These are phyloP conservation scores for Amanita polypyramis DNA, from an alignment of 768 basidiomycete genomes.

Conservation along the genomic window DNA sequence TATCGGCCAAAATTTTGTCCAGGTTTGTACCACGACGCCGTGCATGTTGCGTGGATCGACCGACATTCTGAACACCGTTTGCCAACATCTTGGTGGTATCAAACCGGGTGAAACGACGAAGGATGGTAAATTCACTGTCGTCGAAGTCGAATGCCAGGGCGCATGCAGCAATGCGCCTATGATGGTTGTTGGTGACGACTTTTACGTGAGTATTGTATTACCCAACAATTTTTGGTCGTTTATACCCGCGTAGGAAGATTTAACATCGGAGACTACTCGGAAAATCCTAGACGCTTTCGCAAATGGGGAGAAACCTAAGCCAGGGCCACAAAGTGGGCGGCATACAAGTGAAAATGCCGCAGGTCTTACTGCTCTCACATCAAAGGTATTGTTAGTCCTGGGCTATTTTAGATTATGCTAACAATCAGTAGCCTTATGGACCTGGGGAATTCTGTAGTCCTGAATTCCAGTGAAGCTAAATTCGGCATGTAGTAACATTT, in stretches of 20 bases:
- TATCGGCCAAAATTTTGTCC: constrained; percentile 88
- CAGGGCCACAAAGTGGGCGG: constrained; percentile 88
- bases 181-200: constrained; percentile 94
- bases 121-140: constrained; percentile 93
- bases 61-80: constrained; percentile 79
- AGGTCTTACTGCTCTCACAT: constrained; percentile 70
- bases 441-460: constrained; percentile 83
- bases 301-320: constrained; percentile 77
- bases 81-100: constrained; percentile 72
- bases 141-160: constrained; percentile 98
- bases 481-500: constrained; percentile 8
- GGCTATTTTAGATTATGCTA: constrained; percentile 6
- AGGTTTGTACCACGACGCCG: constrained; percentile 98
- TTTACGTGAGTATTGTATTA: constrained; percentile 56
- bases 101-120: constrained; percentile 87
- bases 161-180: constrained; percentile 98
- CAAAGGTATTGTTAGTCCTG: constrained; percentile 42
- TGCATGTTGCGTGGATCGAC: constrained; percentile 94
- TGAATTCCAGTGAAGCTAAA: constrained; percentile 61
- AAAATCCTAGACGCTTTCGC: constrained; percentile 72
- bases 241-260: constrained; percentile 54
- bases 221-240: constrained; percentile 6
- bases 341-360: constrained; percentile 90
- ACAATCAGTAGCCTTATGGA: constrained; percentile 65
- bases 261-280: constrained; percentile 67